Evolutionary conservation across 148 eudicot genomes (phyloP).

Genomic region (Cornus kousa): DNA sequence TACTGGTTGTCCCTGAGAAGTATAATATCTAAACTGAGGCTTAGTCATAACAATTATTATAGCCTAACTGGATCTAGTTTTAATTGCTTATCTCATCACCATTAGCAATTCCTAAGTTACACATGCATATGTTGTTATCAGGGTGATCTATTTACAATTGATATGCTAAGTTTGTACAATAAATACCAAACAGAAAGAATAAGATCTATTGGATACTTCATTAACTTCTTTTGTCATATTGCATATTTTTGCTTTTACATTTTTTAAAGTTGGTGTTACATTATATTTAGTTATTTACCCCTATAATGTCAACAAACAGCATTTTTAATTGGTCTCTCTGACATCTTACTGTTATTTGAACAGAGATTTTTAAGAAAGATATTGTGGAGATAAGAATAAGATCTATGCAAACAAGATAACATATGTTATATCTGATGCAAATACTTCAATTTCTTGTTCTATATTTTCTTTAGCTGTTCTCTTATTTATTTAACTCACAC

Average conservation of each 20-base stretch:
- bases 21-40: no score
- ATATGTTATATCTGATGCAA: background rate
- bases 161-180: background rate
- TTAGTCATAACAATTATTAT: no score
- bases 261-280: background rate
- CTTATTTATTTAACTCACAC: background rate
- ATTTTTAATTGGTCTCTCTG: background rate
- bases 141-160: background rate
- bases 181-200: background rate
- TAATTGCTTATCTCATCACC: background rate
- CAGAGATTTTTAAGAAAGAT: background rate
- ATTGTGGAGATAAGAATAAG: background rate
- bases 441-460: no score
- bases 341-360: no score
- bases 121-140: background rate
- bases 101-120: background rate
- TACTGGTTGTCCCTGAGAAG: no score
- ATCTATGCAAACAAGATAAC: background rate
- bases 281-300: no score
- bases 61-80: background rate
- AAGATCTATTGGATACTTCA: slow-evolving; percentile 7
- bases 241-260: background rate
- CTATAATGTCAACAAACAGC: background rate
- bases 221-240: background rate
- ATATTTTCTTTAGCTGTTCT: background rate